Evolutionary conservation across 2,329 filamentous ascomycete species (phyloP), one percentile per base, ranked within the genome.

Genomic region (Xylaria sp.): DNA sequence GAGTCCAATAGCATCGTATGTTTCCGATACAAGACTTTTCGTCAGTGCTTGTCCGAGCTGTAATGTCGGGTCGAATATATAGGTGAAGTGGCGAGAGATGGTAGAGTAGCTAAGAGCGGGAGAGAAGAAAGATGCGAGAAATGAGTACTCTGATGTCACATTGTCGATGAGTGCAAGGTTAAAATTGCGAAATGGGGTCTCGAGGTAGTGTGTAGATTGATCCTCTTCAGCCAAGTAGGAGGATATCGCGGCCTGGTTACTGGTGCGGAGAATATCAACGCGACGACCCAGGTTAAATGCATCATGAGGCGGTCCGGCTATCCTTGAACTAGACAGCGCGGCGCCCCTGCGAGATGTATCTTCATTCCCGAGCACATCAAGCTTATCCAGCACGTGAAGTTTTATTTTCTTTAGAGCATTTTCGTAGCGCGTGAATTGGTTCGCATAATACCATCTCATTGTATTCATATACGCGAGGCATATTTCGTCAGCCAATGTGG

Each of bases 381-480:
- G 90, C 77, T 91, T 94, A 77, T 98, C 95, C 68, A 97, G 85
- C 4, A 86, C 81, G 77, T 98, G 94, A 2, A 98, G 81, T 76
- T 92, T 95, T 69, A 99, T 86, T 79, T 94, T 97, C 65, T 92
- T 91, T 6, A 99, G 85, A 0, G 96, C 91, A 74, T 91, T 90
- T 72, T 92, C 90, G 80, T 99, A 99, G 41, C 95, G 90, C 3
- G 89, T 90, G 78, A 99, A 99, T 79, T 98, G 93, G 73, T 92
- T 96, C 63, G 92, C 83, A 78, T 98, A 98, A 78, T 99, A 99
- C 96, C 96, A 99, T 63, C 94, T 90, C 94, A 99, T 99, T 0
- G 97, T 99, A 79, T 98, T 97, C 83, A 97, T 91, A 77, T 99
- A 99, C 3, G 97, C 96, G 78, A 94, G 92, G 9, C 90, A 90